A percentile compares a stretch with the other conserved stretches of the same genome.
Evolutionary conservation across 2,329 filamentous ascomycete genomes (phyloP).

Genomic region (Colletotrichum sp.): DNA sequence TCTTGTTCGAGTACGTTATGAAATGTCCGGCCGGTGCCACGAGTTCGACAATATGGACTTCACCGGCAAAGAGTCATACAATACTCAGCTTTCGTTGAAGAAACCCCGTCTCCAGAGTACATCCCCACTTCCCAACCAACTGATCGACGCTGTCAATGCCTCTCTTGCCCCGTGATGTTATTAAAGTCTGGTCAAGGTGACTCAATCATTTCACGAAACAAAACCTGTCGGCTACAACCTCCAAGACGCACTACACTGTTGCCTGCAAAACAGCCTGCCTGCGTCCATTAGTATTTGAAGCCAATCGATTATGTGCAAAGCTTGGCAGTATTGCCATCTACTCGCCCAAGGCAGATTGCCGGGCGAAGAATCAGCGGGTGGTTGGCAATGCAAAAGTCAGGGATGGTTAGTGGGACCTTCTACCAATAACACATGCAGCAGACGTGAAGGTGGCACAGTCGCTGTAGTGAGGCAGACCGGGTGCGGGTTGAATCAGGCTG

Average conservation of each 20-base stretch:
- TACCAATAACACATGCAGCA: not conserved
- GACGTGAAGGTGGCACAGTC: not conserved
- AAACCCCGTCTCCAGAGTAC: no score
- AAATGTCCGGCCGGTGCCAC: no score
- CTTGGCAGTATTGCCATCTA: not conserved
- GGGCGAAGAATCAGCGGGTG: not conserved
- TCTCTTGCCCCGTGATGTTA: no score
- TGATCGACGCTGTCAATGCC: no score
- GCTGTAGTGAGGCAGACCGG: not conserved
- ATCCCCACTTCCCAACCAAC: no score
- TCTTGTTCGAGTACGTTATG: no score
- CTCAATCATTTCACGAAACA: not conserved
- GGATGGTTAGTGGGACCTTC: not conserved
- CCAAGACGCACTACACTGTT: not conserved
- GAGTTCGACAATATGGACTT: no score
- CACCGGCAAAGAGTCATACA: no score
- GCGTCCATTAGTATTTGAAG: no score
- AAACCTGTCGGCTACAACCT: fast-evolving
- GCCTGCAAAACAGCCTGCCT: no score
- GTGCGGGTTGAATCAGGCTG: not conserved
- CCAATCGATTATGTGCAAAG: no score
- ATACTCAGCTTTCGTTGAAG: no score
- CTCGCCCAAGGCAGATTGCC: not conserved
- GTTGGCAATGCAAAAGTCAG: not conserved
- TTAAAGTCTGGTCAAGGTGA: fast-evolving